These are phyloP conservation scores for Apiospora rasikravindrae DNA, from an alignment of 2,329 filamentous ascomycete genomes.

Conservation along the genomic window DNA sequence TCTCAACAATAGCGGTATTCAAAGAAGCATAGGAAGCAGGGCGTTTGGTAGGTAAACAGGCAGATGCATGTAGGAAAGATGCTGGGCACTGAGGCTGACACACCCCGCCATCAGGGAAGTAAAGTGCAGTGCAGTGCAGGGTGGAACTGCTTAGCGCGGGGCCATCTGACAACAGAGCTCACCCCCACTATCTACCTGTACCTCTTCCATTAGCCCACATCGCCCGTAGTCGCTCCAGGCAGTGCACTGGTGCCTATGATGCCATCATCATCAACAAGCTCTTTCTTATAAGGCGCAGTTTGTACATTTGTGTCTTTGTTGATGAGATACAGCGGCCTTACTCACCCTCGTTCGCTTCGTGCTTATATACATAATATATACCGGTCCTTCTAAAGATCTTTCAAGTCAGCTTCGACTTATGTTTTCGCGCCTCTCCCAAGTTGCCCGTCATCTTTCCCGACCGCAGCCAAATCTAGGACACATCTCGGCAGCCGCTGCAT, in stretches of 20 bases:
- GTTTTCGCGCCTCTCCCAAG: conserved; percentile 77
- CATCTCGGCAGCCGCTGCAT: conserved; percentile 45
- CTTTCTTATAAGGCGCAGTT: not conserved
- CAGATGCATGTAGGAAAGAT: not conserved
- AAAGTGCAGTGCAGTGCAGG: not conserved
- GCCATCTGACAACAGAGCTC: not conserved
- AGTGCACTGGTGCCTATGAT: not conserved
- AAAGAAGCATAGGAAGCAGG: not conserved
- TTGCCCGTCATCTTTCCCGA: conserved; percentile 73
- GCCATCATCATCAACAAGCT: conserved; percentile 7
- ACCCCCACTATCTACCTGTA: conserved; percentile 15
- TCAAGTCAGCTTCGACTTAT: conserved; percentile 51
- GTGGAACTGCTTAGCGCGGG: not conserved
- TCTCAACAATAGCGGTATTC: not conserved
- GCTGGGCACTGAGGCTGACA: conserved; percentile 2
- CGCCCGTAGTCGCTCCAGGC: not conserved
- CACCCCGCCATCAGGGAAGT: not conserved
- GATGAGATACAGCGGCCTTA: not conserved
- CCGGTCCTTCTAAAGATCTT: not conserved
- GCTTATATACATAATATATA: not conserved
- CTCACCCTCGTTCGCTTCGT: not conserved
- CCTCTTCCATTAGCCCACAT: not conserved
- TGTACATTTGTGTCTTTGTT: not conserved
- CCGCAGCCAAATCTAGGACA: conserved; percentile 64
- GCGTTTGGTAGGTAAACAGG: not conserved